Base-by-base conservation (phyloP, 805 yeast species). In the Schizosaccharomyces lindneri region DNA sequence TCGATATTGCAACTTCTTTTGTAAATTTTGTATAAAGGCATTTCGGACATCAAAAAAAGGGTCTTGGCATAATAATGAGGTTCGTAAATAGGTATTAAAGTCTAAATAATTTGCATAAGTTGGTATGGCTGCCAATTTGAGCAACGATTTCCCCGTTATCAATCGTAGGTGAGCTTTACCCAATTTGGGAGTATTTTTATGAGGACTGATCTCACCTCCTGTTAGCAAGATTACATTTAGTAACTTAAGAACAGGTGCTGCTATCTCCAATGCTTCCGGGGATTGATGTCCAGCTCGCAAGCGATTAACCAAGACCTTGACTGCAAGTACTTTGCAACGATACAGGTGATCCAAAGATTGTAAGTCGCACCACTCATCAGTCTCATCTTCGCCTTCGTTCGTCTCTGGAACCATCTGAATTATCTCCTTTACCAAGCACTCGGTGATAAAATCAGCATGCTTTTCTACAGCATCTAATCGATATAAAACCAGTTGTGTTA, bases 21-120 rank as follows among this genome's bases (percentile, higher is more conserved):
- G 79, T 63, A 86, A 66, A 43, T 74, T 73, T 36, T 71, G 71
- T 46, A 82, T 69, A 64, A 85, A 81, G 3, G 65, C 66, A 5
- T 67, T 66, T 61, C 95, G 77, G 1, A 85, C 86, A 27, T 77
- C 69, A 9, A 75, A 70, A 51, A 78, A 76, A 61, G 79, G 81
- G 71, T 88, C 95, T 65, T 84, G 87, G 4, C 85, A 74, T 62
- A 87, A 71, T 60, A 79, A 75, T 0, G 81, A 73, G 61, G 85
- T 68, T 63, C 27, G 48, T 15, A 57, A 17, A n/a, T 27, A 57
- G 19, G 60, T 32, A 27, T 27, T 19, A 31, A 57, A 57, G 11
- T 21, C 43, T 11, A 36, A n/a, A 31, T 29, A 41, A 9, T 19
- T 19, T 5, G 39, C 60, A 36, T 27, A 57, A 19, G 11, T 15